Conservation (phyloP, 148 eudicot species). For the Beta vulgaris region DNA sequence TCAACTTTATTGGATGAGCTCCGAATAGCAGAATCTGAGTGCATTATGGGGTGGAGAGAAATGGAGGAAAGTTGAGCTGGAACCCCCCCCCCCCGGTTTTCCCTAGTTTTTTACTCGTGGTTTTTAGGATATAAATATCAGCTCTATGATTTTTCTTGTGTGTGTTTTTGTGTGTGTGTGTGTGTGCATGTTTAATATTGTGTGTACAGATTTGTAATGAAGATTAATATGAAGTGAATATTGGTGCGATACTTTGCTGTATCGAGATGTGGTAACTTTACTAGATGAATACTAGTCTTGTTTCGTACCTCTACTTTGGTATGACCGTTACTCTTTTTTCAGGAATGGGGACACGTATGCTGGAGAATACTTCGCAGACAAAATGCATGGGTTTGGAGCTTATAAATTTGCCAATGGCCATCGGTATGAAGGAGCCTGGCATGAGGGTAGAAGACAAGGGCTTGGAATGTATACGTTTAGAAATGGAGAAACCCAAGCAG, state of each 20-base stretch:
- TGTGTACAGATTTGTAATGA: not conserved
- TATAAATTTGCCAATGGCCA: constrained; percentile 86
- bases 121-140: not conserved
- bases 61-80: not conserved
- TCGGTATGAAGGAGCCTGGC: constrained; percentile 95
- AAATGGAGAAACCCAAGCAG: constrained; percentile 87
- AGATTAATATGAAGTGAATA: not conserved
- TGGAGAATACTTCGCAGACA: constrained; percentile 95
- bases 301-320: not conserved
- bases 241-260: not conserved
- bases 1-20: not conserved
- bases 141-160: not conserved
- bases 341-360: constrained; percentile 91
- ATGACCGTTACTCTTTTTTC: constrained; percentile 13
- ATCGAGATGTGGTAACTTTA: not conserved
- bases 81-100: not conserved
- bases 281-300: not conserved
- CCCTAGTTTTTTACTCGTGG: not conserved
- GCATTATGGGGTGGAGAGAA: not conserved
- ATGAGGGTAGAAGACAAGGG: constrained; percentile 95
- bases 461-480: constrained; percentile 92
- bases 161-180: not conserved
- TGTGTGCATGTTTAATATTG: not conserved
- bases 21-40: not conserved
- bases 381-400: constrained; percentile 94